Base-by-base conservation (phyloP, 345 rosid species). In the Hirschfeldia incana region DNA sequence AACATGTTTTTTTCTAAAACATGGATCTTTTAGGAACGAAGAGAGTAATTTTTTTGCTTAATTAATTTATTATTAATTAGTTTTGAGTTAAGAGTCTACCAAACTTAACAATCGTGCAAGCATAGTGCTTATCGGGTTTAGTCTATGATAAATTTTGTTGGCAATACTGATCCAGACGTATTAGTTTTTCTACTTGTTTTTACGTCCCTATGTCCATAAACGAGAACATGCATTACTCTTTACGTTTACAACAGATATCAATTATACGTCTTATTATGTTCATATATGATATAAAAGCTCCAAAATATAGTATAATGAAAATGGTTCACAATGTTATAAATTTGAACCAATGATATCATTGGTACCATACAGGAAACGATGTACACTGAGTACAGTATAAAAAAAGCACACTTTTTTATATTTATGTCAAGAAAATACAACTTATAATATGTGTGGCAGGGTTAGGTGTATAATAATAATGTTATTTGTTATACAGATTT, bases 381-480 rank as follows among this genome's bases (percentile, higher is more conserved):
- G 6, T 53, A 53, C 9, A 53, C 26, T 51, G 21, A n/a, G 58
- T 5, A 51, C 58, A 51, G 3, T 53, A 53, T 53, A 15, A 53
- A 53, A 53, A 39, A 53, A 15, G 10, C 27, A 16, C 27, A 53
- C 59, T 15, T 53, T 8, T 53, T 8, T 53, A 15, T 53, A 16
- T 53, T 53, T 53, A 8, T 58, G 13, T 57, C 29, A 17, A 57
- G 28, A 17, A 21, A 17, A 58, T 8, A 26, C 28, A 57, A 55
- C 46, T 67, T 16, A 65, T 58, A 10, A 76, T 55, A 67, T 57
- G 60, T 76, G 32, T 57, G 34, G 51, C 62, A 44, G 62, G 11
- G 61, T 67, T 65, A 67, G 67, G 67, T 59, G 67, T 39, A 60
- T 59, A 76, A 42, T 74, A 74, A 32, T 34, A 21, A 21, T 7